Base-by-base conservation (phyloP, 768 basidiomycete genomes). In the Lanmaoa rubissima region DNA sequence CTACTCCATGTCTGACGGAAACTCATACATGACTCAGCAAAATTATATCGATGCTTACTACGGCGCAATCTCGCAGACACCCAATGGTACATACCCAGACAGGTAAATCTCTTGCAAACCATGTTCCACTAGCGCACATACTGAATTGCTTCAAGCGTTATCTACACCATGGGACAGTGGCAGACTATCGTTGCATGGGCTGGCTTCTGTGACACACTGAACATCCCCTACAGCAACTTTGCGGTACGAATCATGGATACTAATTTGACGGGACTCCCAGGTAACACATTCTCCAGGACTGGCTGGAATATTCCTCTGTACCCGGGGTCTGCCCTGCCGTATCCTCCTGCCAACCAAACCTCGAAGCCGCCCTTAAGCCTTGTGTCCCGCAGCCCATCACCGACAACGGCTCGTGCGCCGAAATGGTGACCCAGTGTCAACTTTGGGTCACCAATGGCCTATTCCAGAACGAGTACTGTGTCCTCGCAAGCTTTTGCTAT, bases 21-120 rank as follows among this genome's bases (percentile, higher is more conserved):
- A 64, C 16, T 2, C 46, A 3, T 58, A 54, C 43, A 67, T 67
- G 64, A 51, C 52, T 5, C 58, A 68, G 42, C 61, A 65, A 24
- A 61, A 63, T 32, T 68, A 66, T 47, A 57, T 66, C 10, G 64
- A 66, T 53, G 44, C 58, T 1, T 66, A 68, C 51, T 68, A 66
- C 34, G 21, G 53, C 14, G 58, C 57, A 13, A 43, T 66, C 51
- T 65, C 64, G 7, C 46, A 53, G 8, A 62, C 66, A 24, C 64
- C 66, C 4, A 26, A 35, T 24, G 54, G 64, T n/a, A 49, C 43
- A 31, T 66, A 66, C 35, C 65, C 64, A 6, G 53, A 55, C 42
- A 39, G 19, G 65, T 67, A 48, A 9, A 13, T 36, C 16, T 48
- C 3, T 53, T n/a, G 4, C 2, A 10, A 17, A 26, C 35, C 34